These are phyloP conservation scores for Salvia hispanica DNA, from an alignment of 257 asterid genomes.

Conservation along the genomic window DNA sequence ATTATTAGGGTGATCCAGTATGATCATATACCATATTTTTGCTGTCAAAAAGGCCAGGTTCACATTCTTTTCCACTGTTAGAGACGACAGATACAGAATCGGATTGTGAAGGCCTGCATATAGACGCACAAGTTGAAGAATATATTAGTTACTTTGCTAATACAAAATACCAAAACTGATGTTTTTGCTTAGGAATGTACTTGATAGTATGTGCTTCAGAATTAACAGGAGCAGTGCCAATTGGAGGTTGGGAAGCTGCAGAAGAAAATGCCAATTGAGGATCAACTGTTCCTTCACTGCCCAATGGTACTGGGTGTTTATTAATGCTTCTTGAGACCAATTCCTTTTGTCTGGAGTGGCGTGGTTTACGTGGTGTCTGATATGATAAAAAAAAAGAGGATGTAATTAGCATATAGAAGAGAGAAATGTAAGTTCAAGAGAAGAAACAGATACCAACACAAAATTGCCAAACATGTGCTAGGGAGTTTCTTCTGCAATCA, in stretches of 20 bases:
- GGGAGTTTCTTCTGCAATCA: conserved; percentile 25
- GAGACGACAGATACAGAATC: conserved; percentile 44
- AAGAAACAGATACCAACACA: conserved; percentile 18
- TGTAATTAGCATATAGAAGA: conserved; percentile 6
- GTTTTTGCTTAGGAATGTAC: conserved; percentile 42
- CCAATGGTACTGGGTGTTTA: conserved; percentile 41
- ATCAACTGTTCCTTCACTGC: conserved; percentile 45
- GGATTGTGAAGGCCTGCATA: conserved; percentile 56
- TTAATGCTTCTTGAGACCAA: conserved; percentile 48
- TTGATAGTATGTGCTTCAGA: conserved; percentile 52
- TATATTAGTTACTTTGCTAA: conserved; percentile 23
- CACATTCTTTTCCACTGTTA: conserved; percentile 50
- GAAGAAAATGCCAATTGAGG: conserved; percentile 36
- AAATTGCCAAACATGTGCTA: neutral
- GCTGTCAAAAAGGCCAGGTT: conserved; percentile 56
- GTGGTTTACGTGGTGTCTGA: conserved; percentile 63
- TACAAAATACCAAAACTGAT: conserved; percentile 17
- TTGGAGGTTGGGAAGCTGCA: conserved; percentile 61
- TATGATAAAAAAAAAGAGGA: conserved; percentile 24
- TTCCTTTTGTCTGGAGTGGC: conserved; percentile 48
- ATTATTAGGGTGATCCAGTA: conserved; percentile 40
- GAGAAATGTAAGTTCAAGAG: conserved; percentile 10
- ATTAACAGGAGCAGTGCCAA: conserved; percentile 67
- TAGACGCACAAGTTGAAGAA: conserved; percentile 28
- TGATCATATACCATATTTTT: conserved; percentile 48